phyloP scores from a whole-genome alignment of 192 early-diverging fungal genomes.

The Backusella liffmaniae region DNA sequence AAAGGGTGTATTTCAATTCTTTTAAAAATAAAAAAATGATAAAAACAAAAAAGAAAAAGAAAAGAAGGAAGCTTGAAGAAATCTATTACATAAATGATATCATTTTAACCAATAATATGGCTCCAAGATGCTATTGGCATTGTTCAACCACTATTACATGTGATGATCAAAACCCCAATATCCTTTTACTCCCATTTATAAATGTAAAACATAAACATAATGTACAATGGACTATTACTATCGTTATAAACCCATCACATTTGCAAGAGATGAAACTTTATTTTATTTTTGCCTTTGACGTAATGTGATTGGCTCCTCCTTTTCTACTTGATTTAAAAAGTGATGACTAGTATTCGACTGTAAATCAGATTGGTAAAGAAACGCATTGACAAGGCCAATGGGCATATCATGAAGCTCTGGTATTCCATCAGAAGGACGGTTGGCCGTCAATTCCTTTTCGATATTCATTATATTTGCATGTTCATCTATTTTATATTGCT shows the following conservation, averaged over 20 bases:
- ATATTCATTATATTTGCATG: constrained; percentile 47
- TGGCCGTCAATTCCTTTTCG: constrained; percentile 16
- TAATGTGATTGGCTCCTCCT: background rate
- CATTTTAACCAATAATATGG: background rate
- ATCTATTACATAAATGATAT: background rate
- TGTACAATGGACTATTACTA: background rate
- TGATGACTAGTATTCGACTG: background rate
- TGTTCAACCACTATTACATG: background rate
- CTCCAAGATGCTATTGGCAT: background rate
- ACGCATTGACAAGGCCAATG: constrained; percentile 70
- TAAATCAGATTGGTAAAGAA: constrained; percentile 55
- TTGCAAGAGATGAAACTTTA: background rate
- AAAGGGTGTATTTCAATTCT: too few relatives aligned
- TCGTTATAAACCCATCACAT: background rate
- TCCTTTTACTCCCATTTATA: too few relatives aligned
- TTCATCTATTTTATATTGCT: constrained; percentile 40
- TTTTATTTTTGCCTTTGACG: background rate
- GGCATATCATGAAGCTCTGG: constrained; percentile 65
- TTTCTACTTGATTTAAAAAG: background rate
- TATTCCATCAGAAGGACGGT: constrained; percentile 50
- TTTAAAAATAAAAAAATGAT: too few relatives aligned
- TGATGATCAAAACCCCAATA: background rate
- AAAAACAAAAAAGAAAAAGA: too few relatives aligned
- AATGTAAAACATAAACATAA: too few relatives aligned
- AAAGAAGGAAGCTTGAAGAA: background rate